phyloP scores from a whole-genome alignment of 306 rosid species.

The Echinosophora koreensis region DNA sequence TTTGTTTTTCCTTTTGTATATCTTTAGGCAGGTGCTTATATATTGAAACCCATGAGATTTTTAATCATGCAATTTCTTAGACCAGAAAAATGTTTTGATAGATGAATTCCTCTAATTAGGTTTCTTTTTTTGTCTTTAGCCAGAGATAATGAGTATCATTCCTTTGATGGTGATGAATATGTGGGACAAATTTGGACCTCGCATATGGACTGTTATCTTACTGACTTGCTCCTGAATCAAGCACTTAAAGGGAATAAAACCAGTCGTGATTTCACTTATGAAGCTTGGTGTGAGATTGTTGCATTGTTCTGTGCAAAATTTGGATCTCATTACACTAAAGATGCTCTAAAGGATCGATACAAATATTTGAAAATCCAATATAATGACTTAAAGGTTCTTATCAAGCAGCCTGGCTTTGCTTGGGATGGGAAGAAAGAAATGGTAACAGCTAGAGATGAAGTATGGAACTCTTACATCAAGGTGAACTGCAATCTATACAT shows the following conservation, averaged over 20 bases:
- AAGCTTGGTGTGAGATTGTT: constrained; percentile 42
- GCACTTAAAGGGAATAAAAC: constrained; percentile 39
- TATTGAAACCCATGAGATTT: neutral
- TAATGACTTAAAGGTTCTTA: constrained; percentile 32
- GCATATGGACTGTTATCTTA: constrained; percentile 33
- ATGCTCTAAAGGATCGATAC: constrained; percentile 33
- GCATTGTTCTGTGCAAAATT: constrained; percentile 35
- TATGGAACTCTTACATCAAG: constrained; percentile 29
- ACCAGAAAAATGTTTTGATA: constrained; percentile 19
- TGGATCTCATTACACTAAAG: constrained; percentile 36
- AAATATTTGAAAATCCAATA: constrained; percentile 32
- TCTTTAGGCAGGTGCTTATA: constrained; percentile 1
- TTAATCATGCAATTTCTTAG: neutral
- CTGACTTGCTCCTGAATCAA: constrained; percentile 36
- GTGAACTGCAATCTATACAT: neutral
- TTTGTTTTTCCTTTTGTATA: constrained; percentile 12
- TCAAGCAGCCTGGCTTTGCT: constrained; percentile 34
- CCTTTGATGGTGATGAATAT: constrained; percentile 30
- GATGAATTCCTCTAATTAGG: constrained; percentile 20
- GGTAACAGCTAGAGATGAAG: constrained; percentile 30
- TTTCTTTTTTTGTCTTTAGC: constrained; percentile 37
- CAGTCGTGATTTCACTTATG: constrained; percentile 23
- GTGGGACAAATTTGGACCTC: constrained; percentile 27
- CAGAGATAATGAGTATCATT: constrained; percentile 47
- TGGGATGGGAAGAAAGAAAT: constrained; percentile 36